phyloP scores from a whole-genome alignment of 2,329 filamentous ascomycete genomes.

The Parascedosporium putredinis region DNA sequence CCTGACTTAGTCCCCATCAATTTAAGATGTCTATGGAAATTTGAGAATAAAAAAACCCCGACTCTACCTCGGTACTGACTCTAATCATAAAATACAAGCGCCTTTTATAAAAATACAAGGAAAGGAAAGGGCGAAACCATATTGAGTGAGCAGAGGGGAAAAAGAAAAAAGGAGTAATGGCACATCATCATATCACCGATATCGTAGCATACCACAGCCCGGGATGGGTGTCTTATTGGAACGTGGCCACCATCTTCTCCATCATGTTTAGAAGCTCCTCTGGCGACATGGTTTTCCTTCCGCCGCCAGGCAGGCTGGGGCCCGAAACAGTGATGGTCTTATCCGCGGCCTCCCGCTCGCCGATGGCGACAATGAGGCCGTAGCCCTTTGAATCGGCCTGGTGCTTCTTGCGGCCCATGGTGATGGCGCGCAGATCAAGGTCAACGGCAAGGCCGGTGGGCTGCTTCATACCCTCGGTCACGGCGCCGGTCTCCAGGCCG shows the following conservation, averaged over 20 bases:
- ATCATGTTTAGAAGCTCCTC: constrained; percentile 34
- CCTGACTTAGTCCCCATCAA: too few species aligned
- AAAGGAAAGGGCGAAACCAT: neutral
- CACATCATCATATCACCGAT: too few species aligned
- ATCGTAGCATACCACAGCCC: too few species aligned
- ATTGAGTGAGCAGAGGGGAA: too few species aligned
- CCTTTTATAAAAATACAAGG: neutral
- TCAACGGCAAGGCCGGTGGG: constrained; percentile 58
- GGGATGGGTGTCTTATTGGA: too few species aligned
- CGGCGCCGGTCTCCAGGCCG: constrained; percentile 5
- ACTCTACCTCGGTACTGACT: too few species aligned
- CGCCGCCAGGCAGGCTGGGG: constrained; percentile 8
- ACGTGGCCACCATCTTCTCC: constrained; percentile 33
- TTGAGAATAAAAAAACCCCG: too few species aligned
- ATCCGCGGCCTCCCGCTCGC: constrained; percentile 51
- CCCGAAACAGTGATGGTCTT: constrained; percentile 43
- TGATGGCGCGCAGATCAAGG: constrained; percentile 52
- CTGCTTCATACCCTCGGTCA: constrained; percentile 33
- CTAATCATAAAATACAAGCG: neutral
- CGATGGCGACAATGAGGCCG: constrained; percentile 63
- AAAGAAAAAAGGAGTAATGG: too few species aligned
- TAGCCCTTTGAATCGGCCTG: constrained; percentile 66
- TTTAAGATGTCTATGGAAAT: too few species aligned
- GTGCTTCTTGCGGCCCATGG: constrained; percentile 57
- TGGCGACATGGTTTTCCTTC: constrained; percentile 31